Conservation (phyloP, 768 basidiomycete species). For the Fomitopsis serialis region DNA sequence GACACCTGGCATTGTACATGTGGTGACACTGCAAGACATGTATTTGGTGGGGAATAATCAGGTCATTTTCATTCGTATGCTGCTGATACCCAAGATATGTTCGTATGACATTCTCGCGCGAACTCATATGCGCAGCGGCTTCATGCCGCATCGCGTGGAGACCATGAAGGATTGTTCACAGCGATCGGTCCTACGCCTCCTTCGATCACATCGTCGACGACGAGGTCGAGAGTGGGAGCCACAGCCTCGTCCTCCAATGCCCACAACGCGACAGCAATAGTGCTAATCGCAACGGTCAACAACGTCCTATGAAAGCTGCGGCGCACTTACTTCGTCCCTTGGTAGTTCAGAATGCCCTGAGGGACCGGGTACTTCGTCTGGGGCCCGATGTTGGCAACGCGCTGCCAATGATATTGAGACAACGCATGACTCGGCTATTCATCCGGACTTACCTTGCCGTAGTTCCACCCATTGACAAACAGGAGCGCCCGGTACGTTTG, state of each 20-base stretch:
- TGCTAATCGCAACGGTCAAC: conserved; percentile 8
- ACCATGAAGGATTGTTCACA: conserved; percentile 56
- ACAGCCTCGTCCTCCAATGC: conserved; percentile 46
- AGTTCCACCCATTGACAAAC: conserved; percentile 88
- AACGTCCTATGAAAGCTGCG: neutral
- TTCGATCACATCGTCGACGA: conserved; percentile 52
- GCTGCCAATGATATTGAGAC: conserved; percentile 3
- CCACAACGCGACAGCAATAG: conserved; percentile 61
- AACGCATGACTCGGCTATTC: neutral
- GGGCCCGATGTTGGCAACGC: conserved; percentile 38
- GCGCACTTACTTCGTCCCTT: conserved; percentile 57
- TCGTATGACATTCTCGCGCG: too few species aligned
- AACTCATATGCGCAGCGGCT: too few species aligned
- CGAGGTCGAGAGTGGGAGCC: conserved; percentile 48
- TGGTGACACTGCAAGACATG: too few species aligned
- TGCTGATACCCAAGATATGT: too few species aligned
- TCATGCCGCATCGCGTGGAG: conserved; percentile 3
- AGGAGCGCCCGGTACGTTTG: conserved; percentile 69
- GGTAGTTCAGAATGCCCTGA: conserved; percentile 71
- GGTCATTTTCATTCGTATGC: too few species aligned
- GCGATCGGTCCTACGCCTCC: conserved; percentile 59
- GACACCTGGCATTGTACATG: too few species aligned
- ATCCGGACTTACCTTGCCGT: conserved; percentile 59
- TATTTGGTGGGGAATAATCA: too few species aligned
- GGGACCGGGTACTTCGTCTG: conserved; percentile 82